A percentile compares a stretch with the other conserved stretches of the same genome.
phyloP scores from a whole-genome alignment of 805 yeast species.

The Kazachstania martiniae region DNA sequence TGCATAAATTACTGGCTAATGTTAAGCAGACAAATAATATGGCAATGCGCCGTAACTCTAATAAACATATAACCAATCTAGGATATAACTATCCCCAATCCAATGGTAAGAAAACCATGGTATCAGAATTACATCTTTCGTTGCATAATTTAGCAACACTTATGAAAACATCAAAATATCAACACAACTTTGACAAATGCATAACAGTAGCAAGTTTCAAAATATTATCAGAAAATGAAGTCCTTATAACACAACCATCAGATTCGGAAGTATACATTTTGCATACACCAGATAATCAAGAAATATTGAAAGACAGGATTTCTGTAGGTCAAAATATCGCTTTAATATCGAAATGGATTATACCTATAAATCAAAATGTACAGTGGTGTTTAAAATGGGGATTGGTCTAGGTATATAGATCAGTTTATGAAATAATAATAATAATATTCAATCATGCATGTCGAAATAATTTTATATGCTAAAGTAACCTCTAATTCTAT shows the following conservation, averaged over 20 bases:
- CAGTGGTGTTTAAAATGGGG: constrained; percentile 10
- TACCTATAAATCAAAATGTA: constrained; percentile 2
- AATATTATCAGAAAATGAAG: neutral
- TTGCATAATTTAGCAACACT: neutral
- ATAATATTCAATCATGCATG: neutral
- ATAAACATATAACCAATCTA: too few relatives aligned
- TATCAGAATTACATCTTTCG: neutral
- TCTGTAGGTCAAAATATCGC: constrained; percentile 1
- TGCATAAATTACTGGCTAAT: too few relatives aligned
- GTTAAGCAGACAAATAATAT: too few relatives aligned
- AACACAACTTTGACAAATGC: neutral
- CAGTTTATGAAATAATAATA: neutral
- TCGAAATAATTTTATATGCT: neutral
- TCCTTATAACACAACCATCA: neutral
- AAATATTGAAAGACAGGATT: neutral
- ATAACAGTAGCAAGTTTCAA: neutral
- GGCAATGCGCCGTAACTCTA: too few relatives aligned
- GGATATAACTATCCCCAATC: neutral
- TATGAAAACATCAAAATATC: neutral
- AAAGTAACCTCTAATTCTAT: neutral
- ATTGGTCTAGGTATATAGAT: constrained; percentile 1
- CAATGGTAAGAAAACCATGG: neutral
- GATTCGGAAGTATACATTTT: neutral
- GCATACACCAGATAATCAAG: neutral
- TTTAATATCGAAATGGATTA: constrained; percentile 4